A percentile compares a stretch with the other conserved stretches of the same genome.
These are phyloP conservation scores for Papiliotrema nemorosa DNA, from an alignment of 1,284 basidiomycete species.

Conservation along the genomic window DNA sequence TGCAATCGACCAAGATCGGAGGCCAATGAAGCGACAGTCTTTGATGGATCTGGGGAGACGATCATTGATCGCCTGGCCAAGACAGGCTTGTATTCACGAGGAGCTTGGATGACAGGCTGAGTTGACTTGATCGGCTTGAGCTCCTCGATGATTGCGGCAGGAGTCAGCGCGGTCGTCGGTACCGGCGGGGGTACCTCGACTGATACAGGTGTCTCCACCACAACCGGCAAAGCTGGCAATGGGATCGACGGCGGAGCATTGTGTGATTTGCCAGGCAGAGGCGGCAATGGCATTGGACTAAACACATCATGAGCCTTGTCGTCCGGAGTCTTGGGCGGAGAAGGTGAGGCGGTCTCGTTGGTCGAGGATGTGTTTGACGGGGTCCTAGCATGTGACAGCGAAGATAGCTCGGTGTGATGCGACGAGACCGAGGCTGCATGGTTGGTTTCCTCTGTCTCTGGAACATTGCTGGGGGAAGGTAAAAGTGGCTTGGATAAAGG, in stretches of 20 bases:
- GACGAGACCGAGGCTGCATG: conserved; percentile 19
- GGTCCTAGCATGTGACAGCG: conserved; percentile 40
- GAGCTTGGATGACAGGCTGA: conserved; percentile 16
- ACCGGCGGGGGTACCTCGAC: neutral
- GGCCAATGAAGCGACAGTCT: conserved; percentile 1
- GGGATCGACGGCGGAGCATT: conserved; percentile 21
- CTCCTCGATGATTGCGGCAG: conserved; percentile 2
- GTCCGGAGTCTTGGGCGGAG: conserved; percentile 39
- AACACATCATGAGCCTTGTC: neutral
- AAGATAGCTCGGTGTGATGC: conserved; percentile 18
- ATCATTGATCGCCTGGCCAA: conserved; percentile 4
- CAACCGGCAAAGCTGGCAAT: conserved; percentile 19
- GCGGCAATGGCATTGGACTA: neutral
- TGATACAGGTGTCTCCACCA: conserved; percentile 4
- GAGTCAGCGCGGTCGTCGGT: neutral
- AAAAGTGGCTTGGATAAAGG: conserved; percentile 14
- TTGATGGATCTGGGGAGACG: neutral
- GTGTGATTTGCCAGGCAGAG: conserved; percentile 4
- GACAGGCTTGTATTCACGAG: conserved; percentile 33
- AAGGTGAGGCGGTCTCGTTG: conserved; percentile 41
- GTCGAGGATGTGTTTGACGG: conserved; percentile 43
- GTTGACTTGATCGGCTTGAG: conserved; percentile 7
- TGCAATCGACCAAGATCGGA: conserved; percentile 23
- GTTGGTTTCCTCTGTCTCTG: no score
- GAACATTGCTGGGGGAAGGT: no score